Evolutionary conservation across 163 green algal genomes (phyloP), one percentile per base, ranked within the genome.

Genomic region (Chlorella variabilis): DNA sequence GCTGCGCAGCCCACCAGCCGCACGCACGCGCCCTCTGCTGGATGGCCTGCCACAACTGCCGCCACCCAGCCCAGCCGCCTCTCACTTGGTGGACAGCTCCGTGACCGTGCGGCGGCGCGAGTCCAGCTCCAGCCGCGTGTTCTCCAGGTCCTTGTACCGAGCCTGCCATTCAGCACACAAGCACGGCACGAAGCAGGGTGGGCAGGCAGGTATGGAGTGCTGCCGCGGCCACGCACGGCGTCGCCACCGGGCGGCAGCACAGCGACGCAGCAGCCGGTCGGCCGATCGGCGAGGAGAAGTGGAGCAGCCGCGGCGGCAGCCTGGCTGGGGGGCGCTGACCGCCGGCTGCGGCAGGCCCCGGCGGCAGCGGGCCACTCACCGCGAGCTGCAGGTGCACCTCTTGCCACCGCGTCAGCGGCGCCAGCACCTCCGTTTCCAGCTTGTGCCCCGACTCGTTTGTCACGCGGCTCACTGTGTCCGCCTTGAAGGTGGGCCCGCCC

Each of bases 101-200:
- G 58, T 65, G 36, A 91, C 88, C 6, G 86, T 93, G 49, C 91
- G 80, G 23, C 92, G 77, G n/a, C 93, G 85, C 2, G 91, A 96
- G 80, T 98, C 94, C 48, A 98, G 86, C 88, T 97, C 93, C 58
- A 98, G 87, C 5, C 94, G 78, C 39, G 96, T 83, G 20, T 81
- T 83, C 56, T 80, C 73, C 38, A 80, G 56, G 49, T 80, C 73
- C 84, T 97, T 93, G 68, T 96, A 85, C 67, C 73, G 73, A 7
- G 73, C 56, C 73, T 80, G 81, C 39, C 95, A 96, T n/a, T n/a
- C n/a, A n/a, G n/a, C n/a, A 91, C 51, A 96, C 81, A 95, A 93
- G 74, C 87, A 87, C 45, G 89, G 67, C 3, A 58, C 36, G 25
- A 20, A 54, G 38, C 31, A 42, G 31, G 34, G 62, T n/a, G n/a